Evolutionary conservation across 192 early-diverging fungal genomes (phyloP).

Genomic region (Podila epigama): DNA sequence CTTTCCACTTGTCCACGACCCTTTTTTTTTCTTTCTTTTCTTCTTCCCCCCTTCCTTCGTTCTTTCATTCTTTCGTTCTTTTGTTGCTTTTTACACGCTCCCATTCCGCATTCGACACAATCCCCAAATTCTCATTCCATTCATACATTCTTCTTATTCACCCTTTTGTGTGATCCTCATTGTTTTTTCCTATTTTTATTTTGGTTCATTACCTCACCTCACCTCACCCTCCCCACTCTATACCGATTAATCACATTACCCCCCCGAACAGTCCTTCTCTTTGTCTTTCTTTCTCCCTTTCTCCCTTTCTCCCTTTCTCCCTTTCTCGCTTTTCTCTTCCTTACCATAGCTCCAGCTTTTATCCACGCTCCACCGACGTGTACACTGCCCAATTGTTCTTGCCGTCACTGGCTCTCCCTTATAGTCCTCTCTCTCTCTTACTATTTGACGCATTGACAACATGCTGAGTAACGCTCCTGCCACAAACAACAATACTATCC

Average conservation of each 20-base stretch:
- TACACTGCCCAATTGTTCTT: neutral
- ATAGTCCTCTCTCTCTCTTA: neutral
- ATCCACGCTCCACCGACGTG: no score
- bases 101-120: neutral
- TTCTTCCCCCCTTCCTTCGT: neutral
- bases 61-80: neutral
- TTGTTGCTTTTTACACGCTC: neutral
- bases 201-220: no score
- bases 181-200: no score
- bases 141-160: no score
- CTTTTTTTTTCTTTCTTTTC: neutral
- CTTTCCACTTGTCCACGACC: neutral
- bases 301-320: neutral
- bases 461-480: neutral
- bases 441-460: neutral
- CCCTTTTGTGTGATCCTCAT: no score
- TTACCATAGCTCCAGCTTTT: no score
- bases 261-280: no score
- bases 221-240: no score
- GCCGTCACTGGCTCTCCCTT: neutral
- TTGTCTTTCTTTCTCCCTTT: neutral
- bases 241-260: no score
- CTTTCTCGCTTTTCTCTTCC: neutral
- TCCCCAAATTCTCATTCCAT: no score
- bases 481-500: slow-evolving; percentile 1